Evolutionary conservation across 768 basidiomycete species (phyloP), one percentile per base, ranked within the genome.

Genomic region (Russula compacta): DNA sequence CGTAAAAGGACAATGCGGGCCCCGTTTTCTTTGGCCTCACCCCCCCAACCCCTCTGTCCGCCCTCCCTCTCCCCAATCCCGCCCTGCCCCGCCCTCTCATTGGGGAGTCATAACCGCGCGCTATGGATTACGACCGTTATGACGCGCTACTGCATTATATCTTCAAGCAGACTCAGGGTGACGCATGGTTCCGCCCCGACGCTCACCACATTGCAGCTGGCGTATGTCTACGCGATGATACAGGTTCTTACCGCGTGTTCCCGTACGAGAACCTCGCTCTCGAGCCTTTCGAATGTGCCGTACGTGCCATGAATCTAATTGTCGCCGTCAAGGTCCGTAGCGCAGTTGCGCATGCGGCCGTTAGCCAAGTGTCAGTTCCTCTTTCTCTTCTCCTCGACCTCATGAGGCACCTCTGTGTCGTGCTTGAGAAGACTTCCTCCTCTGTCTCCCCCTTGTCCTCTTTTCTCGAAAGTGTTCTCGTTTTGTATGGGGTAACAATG

Each of bases 131-230:
- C 68, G 72, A 76, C 71, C 71, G 75, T 55, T 76, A 76, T 70
- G 75, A 76, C 64, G 75, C 75, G 51, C 70, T 76, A 63, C 71
- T 76, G 56, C 75, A 76, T 67, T 75, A 75, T 66, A 74, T 76
- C 69, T 75, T 75, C 74, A 74, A 76, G 70, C 75, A 75, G 67
- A 76, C 75, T 12, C 75, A 76, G 70, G 78, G 78, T 61, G 79
- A 80, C 69, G 80, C 79, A 46, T 80, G 79, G 79, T 81, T 80
- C 65, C 75, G 80, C 47, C 79, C 80, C 55, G 76, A 76, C 65
- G 79, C 80, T 59, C 77, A 77, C 64, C 71, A 74, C 19, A 74
- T 80, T 58, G 70, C 77, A 0, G 74, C 76, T 11, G 79, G 80
- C 56, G 79, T 80, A 2, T 79, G 78, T 69, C 73, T 80, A 49